Evolutionary conservation across 371 early-diverging fungal genomes (phyloP), one percentile per base, ranked within the genome.

Genomic region (Lichtheimia corymbifera): DNA sequence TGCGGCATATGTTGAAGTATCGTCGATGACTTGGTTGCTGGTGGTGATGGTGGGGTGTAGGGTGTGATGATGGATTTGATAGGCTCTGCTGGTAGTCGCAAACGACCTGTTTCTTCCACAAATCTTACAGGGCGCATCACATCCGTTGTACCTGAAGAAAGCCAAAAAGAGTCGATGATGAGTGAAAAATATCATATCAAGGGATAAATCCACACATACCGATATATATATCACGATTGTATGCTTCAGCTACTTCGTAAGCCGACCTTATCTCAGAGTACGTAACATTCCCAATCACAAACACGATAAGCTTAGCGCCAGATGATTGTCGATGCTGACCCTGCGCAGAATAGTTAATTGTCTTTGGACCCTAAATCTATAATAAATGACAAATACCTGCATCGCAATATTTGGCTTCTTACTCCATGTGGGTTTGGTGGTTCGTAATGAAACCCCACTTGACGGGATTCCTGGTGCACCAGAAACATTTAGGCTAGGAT

Each of bases 271-370:
- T 88, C 73, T 98, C 99, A 0, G 95, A 92, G 58, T 92, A 91
- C 4, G 97, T 93, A 13, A 93, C 70, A 5, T 98, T 98, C 14
- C 99, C 98, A 24, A 95, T 84, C 22, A 96, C 83, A 74, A 97
- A 98, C 3, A 97, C 76, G 53, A 80, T 73, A 30, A 80, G 56
- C 58, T 72, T 80, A 2, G 80, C 75, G 9, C 74, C 74, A 18
- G 53, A 53, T 18, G 73, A 50, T 30, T 62, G 14, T 25, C 74
- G 63, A 4, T 53, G 18, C 22, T 64, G 55, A 5, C 71, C 70
- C 66, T 68, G 49, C 14, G 11, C 35, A 11, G 9, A 6, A 35
- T 50, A 13, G 9, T 50, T 50, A 13, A 24, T 30, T 25, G 35
- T 5, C 35, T 47, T 12, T 5, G 35, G 15, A 0, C 11, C 35